Conservation (phyloP, 2,329 filamentous ascomycete species). For the Alternaria ventricosa region DNA sequence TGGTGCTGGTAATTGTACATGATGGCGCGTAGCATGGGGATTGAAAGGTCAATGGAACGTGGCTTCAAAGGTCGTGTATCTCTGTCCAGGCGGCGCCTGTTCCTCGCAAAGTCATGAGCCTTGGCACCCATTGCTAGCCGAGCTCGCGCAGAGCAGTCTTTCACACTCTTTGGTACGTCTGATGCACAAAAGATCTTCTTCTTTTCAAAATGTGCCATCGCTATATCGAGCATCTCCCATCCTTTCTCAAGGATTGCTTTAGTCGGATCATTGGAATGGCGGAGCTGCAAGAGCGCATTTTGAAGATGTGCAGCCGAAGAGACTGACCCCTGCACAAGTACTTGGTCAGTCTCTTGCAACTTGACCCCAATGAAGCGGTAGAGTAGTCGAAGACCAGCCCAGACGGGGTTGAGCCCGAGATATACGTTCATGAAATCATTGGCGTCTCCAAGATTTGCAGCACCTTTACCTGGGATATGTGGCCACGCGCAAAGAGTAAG, state of each 20-base stretch:
- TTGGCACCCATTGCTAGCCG: background rate
- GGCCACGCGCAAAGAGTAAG: background rate
- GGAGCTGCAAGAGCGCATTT: background rate
- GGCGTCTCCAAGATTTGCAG: background rate
- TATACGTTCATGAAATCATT: background rate
- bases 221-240: background rate
- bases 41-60: background rate
- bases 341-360: background rate
- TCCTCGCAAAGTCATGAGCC: background rate
- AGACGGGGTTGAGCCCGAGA: background rate
- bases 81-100: background rate
- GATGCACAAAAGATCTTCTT: background rate
- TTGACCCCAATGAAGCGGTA: background rate
- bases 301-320: background rate
- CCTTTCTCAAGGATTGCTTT: background rate
- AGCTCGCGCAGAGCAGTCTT: background rate
- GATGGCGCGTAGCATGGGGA: background rate
- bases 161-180: background rate
- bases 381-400: background rate
- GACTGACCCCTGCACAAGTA: background rate
- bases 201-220: background rate
- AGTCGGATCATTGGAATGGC: background rate
- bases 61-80: background rate
- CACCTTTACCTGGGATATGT: background rate
- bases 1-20: background rate